Conservation (phyloP, 257 asterid species). For the Capsicum rhomboideum region DNA sequence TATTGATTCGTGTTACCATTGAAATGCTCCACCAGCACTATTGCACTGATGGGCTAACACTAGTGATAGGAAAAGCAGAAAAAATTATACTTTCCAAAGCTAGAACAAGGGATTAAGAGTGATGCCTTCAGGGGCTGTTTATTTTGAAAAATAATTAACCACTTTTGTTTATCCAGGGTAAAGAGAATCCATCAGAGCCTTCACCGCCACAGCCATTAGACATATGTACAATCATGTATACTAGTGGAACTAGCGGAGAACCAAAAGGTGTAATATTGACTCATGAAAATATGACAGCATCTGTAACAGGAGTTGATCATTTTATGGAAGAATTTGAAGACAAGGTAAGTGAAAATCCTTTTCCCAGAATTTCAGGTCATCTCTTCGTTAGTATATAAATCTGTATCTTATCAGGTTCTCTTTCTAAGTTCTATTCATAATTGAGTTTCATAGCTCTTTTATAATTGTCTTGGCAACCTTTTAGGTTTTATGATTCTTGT, state of each 20-base stretch:
- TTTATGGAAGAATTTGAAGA: slow-evolving; percentile 92
- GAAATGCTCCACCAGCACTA: neutral
- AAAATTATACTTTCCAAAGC: too few species aligned
- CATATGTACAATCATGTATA: slow-evolving; percentile 87
- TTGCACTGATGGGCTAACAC: too few species aligned
- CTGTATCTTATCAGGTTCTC: neutral
- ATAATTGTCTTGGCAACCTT: neutral
- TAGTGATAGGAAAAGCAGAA: too few species aligned
- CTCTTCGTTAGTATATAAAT: neutral
- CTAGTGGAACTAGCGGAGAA: slow-evolving; percentile 94
- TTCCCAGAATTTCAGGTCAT: neutral
- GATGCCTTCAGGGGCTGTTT: neutral
- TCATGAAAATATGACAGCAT: slow-evolving; percentile 64
- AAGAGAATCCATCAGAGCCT: slow-evolving; percentile 35
- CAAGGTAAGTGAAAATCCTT: slow-evolving; percentile 36
- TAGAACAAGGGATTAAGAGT: too few species aligned
- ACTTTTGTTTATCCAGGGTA: slow-evolving; percentile 43
- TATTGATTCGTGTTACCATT: neutral
- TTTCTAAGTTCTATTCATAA: neutral
- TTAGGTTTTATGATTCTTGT: neutral
- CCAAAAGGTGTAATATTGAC: slow-evolving; percentile 96
- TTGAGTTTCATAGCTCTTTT: neutral
- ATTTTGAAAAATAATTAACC: neutral
- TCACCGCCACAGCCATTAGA: slow-evolving; percentile 57
- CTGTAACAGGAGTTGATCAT: slow-evolving; percentile 62